Evolutionary conservation across 345 rosid species (phyloP), one percentile per base, ranked within the genome.

Genomic region (Hibiscus tridactylites): DNA sequence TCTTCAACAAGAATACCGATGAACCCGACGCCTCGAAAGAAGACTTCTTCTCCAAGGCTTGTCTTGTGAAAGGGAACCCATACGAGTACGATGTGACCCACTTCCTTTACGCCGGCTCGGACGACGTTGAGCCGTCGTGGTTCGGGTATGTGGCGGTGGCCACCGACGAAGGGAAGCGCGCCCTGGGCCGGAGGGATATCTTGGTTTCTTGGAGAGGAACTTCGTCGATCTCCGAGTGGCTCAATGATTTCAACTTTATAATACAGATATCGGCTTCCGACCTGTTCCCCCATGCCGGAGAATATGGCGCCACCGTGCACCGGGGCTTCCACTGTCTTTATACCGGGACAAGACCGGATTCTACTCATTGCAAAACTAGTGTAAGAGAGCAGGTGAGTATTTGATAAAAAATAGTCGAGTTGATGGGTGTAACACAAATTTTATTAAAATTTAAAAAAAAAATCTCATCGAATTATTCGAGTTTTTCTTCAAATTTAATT

Each of bases 191-290:
- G 72, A 81, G 88, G 69, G 86, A 83, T 49, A 79, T 83, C 57
- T 77, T 83, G 76, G 65, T 85, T 61, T 77, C 86, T 12, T 83
- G 88, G 88, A 74, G 84, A 78, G 88, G 88, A 31, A 83, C 87
- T 15, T 15, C 46, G 16, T 54, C 39, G 7, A 2, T 1, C 6
- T 3, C 16, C 3, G 73, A 70, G 13, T 37, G n/a, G 33, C 4
- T 70, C 10, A 75, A 70, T 3, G 82, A 85, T 79, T 31, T 71
- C 67, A 71, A 12, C 65, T 47, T 16, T n/a, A 0, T 9, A 1
- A 46, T 46, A 3, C 67, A 11, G 57, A 26, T 13, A 2, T 4
- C 57, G 3, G 44, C 71, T 50, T 7, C 61, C 1, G 66, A 70
- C 5, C 4, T 78, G 12, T 57, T 74, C 29, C 63, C 68, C 5